These are phyloP conservation scores for Salix exigua DNA, from an alignment of 345 rosid genomes.

Conservation along the genomic window DNA sequence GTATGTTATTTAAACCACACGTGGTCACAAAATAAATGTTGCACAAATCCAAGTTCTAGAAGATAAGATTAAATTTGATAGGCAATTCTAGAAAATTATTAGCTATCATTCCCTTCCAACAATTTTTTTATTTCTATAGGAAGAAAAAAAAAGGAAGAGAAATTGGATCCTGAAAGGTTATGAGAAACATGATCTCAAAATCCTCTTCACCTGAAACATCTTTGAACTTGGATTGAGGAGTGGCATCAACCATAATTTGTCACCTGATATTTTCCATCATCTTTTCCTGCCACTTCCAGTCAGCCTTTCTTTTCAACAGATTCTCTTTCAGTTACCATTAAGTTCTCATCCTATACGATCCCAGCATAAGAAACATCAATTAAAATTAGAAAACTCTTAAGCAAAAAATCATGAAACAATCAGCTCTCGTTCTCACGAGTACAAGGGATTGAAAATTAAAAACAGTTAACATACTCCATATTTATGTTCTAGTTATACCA, in stretches of 20 bases:
- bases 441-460: too few relatives aligned
- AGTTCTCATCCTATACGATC: constrained; percentile 9
- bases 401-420: too few relatives aligned
- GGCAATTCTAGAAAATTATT: neutral
- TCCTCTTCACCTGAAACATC: constrained; percentile 42
- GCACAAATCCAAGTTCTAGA: constrained; percentile 3
- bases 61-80: neutral
- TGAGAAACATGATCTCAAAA: neutral
- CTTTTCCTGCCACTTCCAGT: constrained; percentile 7
- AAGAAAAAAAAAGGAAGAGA: neutral
- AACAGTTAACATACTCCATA: too few relatives aligned
- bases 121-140: too few relatives aligned
- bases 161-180: neutral
- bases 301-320: constrained; percentile 9
- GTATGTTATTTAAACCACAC: neutral
- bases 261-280: constrained; percentile 28
- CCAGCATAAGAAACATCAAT: neutral
- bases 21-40: neutral
- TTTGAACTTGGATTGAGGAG: constrained; percentile 37
- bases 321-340: constrained; percentile 8
- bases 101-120: neutral
- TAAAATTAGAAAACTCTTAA: too few relatives aligned
- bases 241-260: constrained; percentile 20
- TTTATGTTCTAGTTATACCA: too few relatives aligned
- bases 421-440: too few relatives aligned